These are phyloP conservation scores for Fusarium sp. DNA, from an alignment of 2,329 filamentous ascomycete species.

Conservation along the genomic window DNA sequence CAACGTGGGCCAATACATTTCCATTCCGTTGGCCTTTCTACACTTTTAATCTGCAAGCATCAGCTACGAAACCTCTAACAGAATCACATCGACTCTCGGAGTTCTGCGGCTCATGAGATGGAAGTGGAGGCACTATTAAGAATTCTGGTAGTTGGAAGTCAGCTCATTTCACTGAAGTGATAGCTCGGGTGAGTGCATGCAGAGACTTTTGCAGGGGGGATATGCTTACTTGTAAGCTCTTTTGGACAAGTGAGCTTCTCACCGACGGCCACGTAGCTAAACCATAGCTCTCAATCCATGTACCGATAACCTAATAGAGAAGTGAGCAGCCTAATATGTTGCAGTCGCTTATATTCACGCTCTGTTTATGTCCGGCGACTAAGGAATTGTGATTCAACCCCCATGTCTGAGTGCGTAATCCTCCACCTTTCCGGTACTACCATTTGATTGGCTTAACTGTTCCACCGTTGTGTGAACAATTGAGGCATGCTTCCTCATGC, in stretches of 20 bases:
- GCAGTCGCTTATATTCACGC: background rate
- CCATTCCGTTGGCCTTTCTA: background rate
- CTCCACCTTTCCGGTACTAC: rapidly evolving
- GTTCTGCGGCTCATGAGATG: background rate
- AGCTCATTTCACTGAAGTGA: background rate
- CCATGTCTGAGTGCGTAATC: background rate
- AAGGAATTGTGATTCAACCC: background rate
- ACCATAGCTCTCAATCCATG: background rate
- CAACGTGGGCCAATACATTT: background rate
- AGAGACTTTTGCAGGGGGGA: background rate
- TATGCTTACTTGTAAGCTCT: background rate
- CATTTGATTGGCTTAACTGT: background rate
- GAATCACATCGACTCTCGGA: background rate
- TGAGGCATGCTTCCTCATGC: background rate
- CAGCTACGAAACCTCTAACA: background rate
- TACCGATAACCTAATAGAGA: background rate
- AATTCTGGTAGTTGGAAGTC: background rate
- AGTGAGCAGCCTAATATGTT: rapidly evolving
- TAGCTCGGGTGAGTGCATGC: background rate
- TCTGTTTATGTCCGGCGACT: background rate
- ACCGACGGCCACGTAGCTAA: background rate
- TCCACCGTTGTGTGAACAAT: background rate
- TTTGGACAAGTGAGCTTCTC: background rate
- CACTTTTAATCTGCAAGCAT: background rate
- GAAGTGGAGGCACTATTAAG: background rate